These are phyloP conservation scores for Papiliotrema flavescens DNA, from an alignment of 1,284 basidiomycete genomes.

Conservation along the genomic window DNA sequence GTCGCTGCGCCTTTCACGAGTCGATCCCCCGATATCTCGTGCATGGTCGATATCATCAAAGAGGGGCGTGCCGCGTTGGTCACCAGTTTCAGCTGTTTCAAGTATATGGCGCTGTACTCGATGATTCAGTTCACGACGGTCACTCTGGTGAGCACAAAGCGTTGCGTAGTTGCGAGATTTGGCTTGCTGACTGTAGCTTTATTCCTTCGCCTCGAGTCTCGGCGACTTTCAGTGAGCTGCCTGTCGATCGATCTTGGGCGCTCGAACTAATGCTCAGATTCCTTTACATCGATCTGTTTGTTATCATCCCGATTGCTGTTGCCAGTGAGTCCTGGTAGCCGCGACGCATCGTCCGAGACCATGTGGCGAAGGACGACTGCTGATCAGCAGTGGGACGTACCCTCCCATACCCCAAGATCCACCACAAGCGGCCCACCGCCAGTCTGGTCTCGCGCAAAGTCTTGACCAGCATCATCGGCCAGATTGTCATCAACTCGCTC, in stretches of 20 bases:
- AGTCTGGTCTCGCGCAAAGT: constrained; percentile 96
- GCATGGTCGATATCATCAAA: constrained; percentile 93
- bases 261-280: constrained; percentile 46
- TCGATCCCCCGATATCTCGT: constrained; percentile 88
- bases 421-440: constrained; percentile 89
- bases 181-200: constrained; percentile 53
- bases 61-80: constrained; percentile 94
- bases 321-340: constrained; percentile 62
- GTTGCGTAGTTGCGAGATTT: neutral
- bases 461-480: constrained; percentile 86
- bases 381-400: constrained; percentile 78
- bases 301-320: constrained; percentile 94
- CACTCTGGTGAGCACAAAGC: constrained; percentile 55
- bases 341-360: neutral
- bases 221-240: constrained; percentile 83
- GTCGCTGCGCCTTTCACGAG: constrained; percentile 99
- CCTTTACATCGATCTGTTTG: constrained; percentile 94
- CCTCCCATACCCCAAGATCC: constrained; percentile 78
- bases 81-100: constrained; percentile 98
- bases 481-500: constrained; percentile 79
- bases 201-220: constrained; percentile 92
- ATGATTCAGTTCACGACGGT: constrained; percentile 62
- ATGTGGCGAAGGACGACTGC: neutral
- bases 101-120: constrained; percentile 73
- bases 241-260: neutral